A percentile compares a stretch with the other conserved stretches of the same genome.
Conservation (phyloP, 805 yeast genomes). For the Wickerhamomyces alni region DNA sequence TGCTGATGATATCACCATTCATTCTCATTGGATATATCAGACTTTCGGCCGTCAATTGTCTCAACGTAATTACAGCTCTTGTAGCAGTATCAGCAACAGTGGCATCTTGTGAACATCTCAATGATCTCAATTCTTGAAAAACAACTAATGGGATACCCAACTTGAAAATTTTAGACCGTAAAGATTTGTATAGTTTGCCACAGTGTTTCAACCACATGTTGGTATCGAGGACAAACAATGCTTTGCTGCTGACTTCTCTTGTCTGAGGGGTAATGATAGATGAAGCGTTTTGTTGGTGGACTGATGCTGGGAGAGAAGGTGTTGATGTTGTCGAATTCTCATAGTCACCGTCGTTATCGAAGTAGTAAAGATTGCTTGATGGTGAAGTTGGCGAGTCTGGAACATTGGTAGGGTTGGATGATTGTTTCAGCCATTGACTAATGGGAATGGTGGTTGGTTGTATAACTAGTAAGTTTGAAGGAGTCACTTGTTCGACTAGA, state of each 20-base stretch:
- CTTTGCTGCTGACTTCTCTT: constrained; percentile 16
- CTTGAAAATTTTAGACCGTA: constrained; percentile 51
- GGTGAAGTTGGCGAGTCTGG: constrained; percentile 10
- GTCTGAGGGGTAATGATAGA: neutral
- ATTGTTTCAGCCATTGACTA: constrained; percentile 9
- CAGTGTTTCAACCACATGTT: constrained; percentile 79
- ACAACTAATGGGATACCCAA: constrained; percentile 68
- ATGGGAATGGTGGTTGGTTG: constrained; percentile 6
- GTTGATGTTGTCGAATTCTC: constrained; percentile 13
- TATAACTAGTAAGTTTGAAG: constrained; percentile 5
- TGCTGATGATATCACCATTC: constrained; percentile 63
- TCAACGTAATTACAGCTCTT: constrained; percentile 65
- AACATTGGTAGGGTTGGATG: constrained; percentile 5
- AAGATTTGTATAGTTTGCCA: constrained; percentile 67
- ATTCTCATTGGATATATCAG: constrained; percentile 56
- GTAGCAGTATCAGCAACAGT: constrained; percentile 77
- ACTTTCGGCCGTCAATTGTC: constrained; percentile 56
- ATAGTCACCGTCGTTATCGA: constrained; percentile 15
- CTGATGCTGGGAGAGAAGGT: constrained; percentile 7
- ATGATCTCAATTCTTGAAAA: constrained; percentile 68
- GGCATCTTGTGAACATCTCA: constrained; percentile 65
- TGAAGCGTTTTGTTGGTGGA: constrained; percentile 3
- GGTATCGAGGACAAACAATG: constrained; percentile 64
- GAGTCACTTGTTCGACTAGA: constrained; percentile 5
- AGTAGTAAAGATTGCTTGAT: constrained; percentile 6